Base-by-base conservation (phyloP, 805 yeast species). In the Hanseniaspora pseudoguilliermondii region DNA sequence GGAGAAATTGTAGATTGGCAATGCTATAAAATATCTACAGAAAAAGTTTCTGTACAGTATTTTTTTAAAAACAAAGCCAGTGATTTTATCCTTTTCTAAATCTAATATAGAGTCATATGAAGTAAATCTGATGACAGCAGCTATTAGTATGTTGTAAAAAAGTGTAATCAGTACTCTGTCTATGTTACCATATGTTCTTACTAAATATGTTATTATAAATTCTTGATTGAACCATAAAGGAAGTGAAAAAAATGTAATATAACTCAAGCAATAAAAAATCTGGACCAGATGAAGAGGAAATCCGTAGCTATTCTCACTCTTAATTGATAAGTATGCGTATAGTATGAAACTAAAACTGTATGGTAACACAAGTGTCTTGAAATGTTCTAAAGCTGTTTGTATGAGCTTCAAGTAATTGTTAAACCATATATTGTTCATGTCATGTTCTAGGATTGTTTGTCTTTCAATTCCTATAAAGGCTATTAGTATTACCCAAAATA, bases 31-130 rank as follows among this genome's bases (percentile, higher is more conserved):
- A 54, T 78, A 72, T 20, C 79, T 72, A 56, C 76, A 74, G 57
- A 74, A 66, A 23, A 73, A 70, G 60, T 78, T 69, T 29, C 55
- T 59, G 18, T 63, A 63, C 47, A 91, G 76, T 29, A 93, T 63
- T 57, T 77, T 78, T 57, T 81, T 79, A 79, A 86, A 86, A 39
- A 93, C 69, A 68, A 93, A 93, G 66, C 93, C 93, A 0, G 95
- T 82, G 66, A 82, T 88, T 68, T 93, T 98, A 62, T 98, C 79
- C 70, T 93, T 93, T 67, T 93, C 98, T 0, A 97, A 95, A 46
- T 91, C 73, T 41, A 93, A 68, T 8, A 97, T 97, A 67, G 93
- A 98, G 2, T 81, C 82, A 2, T 83, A 72, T 0, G 96, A 86
- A 66, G 76, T 83, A 57, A 73, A 73, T 39, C 80, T 72, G 21